Percentiles rank a stretch among this genome's conserved stretches.
phyloP scores from a whole-genome alignment of 192 early-diverging fungal genomes.

The Coemansia sp. region DNA sequence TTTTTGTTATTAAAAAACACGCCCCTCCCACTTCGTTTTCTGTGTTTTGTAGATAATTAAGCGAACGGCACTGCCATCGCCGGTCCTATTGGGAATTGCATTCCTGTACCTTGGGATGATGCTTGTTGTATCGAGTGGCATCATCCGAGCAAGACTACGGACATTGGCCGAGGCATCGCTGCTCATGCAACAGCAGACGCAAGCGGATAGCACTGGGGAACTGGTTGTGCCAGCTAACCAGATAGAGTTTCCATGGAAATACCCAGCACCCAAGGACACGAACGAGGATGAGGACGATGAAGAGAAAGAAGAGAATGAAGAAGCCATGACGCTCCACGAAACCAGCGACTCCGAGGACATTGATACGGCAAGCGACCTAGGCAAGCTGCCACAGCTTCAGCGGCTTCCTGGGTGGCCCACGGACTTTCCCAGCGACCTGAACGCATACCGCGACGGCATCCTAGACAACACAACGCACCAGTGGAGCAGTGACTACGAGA shows the following conservation, averaged over 20 bases:
- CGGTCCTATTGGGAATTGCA: slow-evolving; percentile 20
- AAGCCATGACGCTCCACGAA: background rate
- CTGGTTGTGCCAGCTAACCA: background rate
- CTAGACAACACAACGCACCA: background rate
- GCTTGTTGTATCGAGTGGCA: slow-evolving; percentile 14
- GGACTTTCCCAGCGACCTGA: slow-evolving; percentile 32
- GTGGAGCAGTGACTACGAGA: slow-evolving; percentile 20
- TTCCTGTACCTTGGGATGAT: slow-evolving; percentile 30
- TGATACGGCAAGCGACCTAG: background rate
- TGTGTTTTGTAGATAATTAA: slow-evolving; percentile 26
- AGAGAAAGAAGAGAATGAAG: too few species aligned
- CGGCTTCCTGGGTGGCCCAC: slow-evolving; percentile 45
- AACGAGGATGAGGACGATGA: background rate
- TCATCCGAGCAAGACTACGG: background rate
- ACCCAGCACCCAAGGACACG: background rate
- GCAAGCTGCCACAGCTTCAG: slow-evolving; percentile 1
- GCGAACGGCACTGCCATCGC: slow-evolving; percentile 34
- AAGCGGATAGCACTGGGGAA: background rate
- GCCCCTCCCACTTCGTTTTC: too few species aligned
- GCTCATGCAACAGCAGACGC: background rate
- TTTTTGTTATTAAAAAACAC: slow-evolving; percentile 6
- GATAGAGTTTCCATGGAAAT: slow-evolving; percentile 9
- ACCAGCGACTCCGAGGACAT: background rate
- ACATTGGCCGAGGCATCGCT: background rate
- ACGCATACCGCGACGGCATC: slow-evolving; percentile 25